Evolutionary conservation across 2,329 filamentous ascomycete species (phyloP).

Genomic region (Phaeosphaeriaceae sp.): DNA sequence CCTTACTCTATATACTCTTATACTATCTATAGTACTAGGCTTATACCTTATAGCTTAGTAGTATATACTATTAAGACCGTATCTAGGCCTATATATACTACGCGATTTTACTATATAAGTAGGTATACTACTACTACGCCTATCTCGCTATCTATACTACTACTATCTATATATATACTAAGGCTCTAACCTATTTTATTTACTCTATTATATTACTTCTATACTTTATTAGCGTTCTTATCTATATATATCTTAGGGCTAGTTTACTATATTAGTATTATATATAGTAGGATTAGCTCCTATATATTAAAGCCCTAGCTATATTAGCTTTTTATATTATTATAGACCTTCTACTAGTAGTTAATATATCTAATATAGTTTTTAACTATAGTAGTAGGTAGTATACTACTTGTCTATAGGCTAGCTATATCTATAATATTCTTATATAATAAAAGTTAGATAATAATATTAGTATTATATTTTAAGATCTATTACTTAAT

Average conservation of each 20-base stretch:
- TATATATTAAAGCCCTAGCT: constrained; percentile 8
- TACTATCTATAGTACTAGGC: constrained; percentile 23
- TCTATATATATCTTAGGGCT: constrained; percentile 12
- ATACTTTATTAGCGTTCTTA: constrained; percentile 14
- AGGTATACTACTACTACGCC: constrained; percentile 19
- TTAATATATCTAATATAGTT: constrained; percentile 8
- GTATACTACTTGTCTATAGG: constrained; percentile 4
- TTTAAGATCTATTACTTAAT: constrained; percentile 23
- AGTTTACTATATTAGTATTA: constrained; percentile 14
- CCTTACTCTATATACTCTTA: constrained; percentile 16
- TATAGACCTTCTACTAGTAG: constrained; percentile 18
- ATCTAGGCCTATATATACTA: constrained; percentile 15
- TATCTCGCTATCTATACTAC: constrained; percentile 21
- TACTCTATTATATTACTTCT: constrained; percentile 16
- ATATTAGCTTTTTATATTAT: constrained; percentile 11
- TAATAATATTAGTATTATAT: constrained; percentile 18
- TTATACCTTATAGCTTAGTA: constrained; percentile 20
- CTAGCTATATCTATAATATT: constrained; percentile 12
- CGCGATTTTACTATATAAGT: constrained; percentile 13
- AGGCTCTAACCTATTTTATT: constrained; percentile 13
- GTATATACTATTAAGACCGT: constrained; percentile 18
- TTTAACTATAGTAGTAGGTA: constrained; percentile 4
- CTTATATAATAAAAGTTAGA: constrained; percentile 13
- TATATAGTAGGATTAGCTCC: constrained; percentile 20
- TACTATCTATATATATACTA: constrained; percentile 30